Base-by-base conservation (phyloP, 805 yeast species). In the Metschnikowia shivogae region DNA sequence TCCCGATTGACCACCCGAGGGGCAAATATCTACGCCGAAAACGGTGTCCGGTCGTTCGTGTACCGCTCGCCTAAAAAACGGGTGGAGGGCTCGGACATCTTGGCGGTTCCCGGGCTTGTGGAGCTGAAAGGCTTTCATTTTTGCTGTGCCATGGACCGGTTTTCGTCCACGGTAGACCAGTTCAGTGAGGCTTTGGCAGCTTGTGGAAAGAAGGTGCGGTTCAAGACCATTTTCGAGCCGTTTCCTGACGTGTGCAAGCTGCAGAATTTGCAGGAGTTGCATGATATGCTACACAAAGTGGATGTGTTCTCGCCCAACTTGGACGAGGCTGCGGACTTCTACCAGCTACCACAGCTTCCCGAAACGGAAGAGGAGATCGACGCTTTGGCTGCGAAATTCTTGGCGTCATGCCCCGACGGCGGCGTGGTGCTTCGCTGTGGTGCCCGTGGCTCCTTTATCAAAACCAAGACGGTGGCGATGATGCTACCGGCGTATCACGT, bases 221-320 rank as follows among this genome's bases (percentile, higher is more conserved):
- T 81, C n/a, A 54, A 69, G 2, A 70, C 80, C 44, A 75, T 86
- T 0, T 92, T 89, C 82, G 98, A 90, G 63, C 97, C 97, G 0
- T 77, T 86, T 6, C 97, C 97, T 1, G 86, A 81, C 47, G 76
- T 76, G 17, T 87, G 96, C 60, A 61, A 57, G 0, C 75, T 80
- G 1, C 82, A 73, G 29, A 72, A 78, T 46, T 54, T 54, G 22
- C 42, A 29, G 1, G 37, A 28, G 3, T 62, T 80, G 32, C 57
- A 63, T 0, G 57, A 57, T 1, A 65, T 76, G 6, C 59, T 84
- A 13, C 58, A 64, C 8, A 49, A 66, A 5, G 71, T 86, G 2
- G 80, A 80, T 43, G 72, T 87, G 0, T 70, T 90, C 27, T 78
- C 95, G 1, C 98, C 98, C 0, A 90, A 90, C 61, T 80, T 89